Base-by-base conservation (phyloP, 2,329 filamentous ascomycete species). In the Chaetothyriales sp. region DNA sequence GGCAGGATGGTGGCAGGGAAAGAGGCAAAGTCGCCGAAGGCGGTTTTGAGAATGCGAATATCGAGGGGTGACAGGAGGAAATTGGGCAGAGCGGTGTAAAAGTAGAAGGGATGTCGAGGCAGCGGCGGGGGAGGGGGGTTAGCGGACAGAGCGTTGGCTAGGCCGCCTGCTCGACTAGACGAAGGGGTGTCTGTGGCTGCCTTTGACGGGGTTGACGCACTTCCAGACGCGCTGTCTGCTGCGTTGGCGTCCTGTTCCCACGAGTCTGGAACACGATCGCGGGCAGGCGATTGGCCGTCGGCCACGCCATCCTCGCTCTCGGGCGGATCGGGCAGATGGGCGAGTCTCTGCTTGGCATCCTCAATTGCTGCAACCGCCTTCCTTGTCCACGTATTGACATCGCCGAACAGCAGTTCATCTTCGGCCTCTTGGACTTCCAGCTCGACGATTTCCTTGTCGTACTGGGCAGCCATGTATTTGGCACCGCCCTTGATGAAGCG, bases 401-500 rank as follows among this genome's bases (percentile, higher is more conserved):
- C 88, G 5, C 81, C 89, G 68, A 94, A 98, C 66, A 95, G 78
- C 33, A 92, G 71, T 68, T 95, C 87, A 64, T 98, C 92, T 66
- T 95, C 88, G 58, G 82, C 81, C 62, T 88, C 88, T 69, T 94
- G 88, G 56, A 75, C 75, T 54, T 80, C 71, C 20, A 98, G 72
- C 18, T 86, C 82, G 43, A 78, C 72, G 37, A 95, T 82, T 65
- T 97, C 90, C 40, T 78, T 72, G 56, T 94, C 81, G 60, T 83
- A 90, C 64, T 97, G 86, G 50, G 80, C 75, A 10, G 73, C 65
- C 83, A 98, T 90, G 65, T 98, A 98, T 33, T 85, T 82, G 61
- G 85, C 81, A 4, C 87, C 90, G 5, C 89, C 92, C 65, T 90
- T 94, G 86, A 98, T 95, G 51, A 97, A 84, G 43, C 89, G 81